phyloP scores from a whole-genome alignment of 1,284 basidiomycete species.

The Apiotrichum mycotoxinovorans region DNA sequence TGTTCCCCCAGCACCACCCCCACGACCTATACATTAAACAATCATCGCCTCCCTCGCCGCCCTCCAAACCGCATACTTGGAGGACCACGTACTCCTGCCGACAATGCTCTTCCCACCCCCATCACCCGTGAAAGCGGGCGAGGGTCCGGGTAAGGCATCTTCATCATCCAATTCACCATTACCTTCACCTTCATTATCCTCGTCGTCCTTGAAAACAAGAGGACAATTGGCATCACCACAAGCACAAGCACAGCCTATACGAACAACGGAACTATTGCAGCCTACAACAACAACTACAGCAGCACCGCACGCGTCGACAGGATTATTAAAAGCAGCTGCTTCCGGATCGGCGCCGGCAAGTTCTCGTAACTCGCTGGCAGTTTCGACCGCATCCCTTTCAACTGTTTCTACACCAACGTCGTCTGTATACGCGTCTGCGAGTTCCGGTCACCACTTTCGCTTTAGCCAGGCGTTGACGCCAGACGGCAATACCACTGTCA shows the following conservation, averaged over 20 bases:
- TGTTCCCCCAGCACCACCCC: too few relatives aligned
- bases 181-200: background rate
- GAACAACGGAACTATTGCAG: background rate
- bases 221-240: too few relatives aligned
- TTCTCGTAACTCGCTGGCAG: background rate
- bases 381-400: background rate
- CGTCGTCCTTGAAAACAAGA: background rate
- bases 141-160: background rate
- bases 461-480: background rate
- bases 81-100: too few relatives aligned
- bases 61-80: too few relatives aligned
- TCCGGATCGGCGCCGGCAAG: background rate
- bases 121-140: background rate
- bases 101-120: conserved; percentile 1
- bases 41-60: too few relatives aligned
- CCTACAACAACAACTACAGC: too few relatives aligned
- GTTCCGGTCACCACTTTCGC: background rate
- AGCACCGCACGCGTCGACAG: too few relatives aligned
- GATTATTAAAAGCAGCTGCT: too few relatives aligned
- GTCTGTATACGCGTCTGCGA: background rate
- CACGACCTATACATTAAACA: too few relatives aligned
- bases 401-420: background rate
- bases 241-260: background rate
- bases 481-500: background rate
- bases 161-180: background rate